Percentiles rank a stretch among this genome's conserved stretches.
Evolutionary conservation across 2,329 filamentous ascomycete genomes (phyloP).

Genomic region (Stagonosporopsis cucurbitacearum): DNA sequence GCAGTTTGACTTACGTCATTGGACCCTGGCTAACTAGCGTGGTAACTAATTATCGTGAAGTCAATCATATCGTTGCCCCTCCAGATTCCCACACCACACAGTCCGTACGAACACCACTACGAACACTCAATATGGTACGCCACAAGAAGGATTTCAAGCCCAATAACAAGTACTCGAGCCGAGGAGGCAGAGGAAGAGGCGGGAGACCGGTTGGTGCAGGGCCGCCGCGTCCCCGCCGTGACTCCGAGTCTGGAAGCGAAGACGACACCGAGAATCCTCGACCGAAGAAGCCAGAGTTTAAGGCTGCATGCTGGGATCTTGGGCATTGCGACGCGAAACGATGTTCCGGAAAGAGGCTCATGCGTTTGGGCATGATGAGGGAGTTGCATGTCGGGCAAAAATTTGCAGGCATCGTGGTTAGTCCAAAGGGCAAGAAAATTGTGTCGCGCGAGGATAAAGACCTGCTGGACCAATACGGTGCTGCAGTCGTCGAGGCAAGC

Average conservation of each 20-base stretch:
- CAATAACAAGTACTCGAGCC: constrained; percentile 71
- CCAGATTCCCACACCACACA: constrained; percentile 15
- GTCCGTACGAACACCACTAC: background rate
- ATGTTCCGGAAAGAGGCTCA: constrained; percentile 93
- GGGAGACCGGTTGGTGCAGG: constrained; percentile 60
- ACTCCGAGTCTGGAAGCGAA: constrained; percentile 32
- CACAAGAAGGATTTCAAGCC: constrained; percentile 89
- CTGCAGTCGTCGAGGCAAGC: constrained; percentile 94
- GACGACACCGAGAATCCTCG: constrained; percentile 34
- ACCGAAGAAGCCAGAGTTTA: constrained; percentile 68
- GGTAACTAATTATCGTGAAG: constrained; percentile 31
- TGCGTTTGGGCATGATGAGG: constrained; percentile 91
- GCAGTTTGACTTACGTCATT: constrained; percentile 18
- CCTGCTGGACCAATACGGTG: constrained; percentile 85
- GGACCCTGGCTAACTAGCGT: constrained; percentile 17
- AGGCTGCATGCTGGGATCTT: constrained; percentile 96
- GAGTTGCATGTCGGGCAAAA: constrained; percentile 91
- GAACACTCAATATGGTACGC: constrained; percentile 72
- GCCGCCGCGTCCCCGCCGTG: constrained; percentile 53
- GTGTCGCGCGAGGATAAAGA: constrained; percentile 83
- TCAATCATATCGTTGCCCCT: constrained; percentile 29
- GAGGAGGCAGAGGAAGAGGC: constrained; percentile 19
- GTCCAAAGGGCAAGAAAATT: constrained; percentile 88
- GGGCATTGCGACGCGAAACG: constrained; percentile 97
- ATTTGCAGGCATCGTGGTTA: constrained; percentile 90